Percentiles rank a stretch among this genome's conserved stretches.
Evolutionary conservation across 441 rosid genomes (phyloP).

Genomic region (Populus hybrid): DNA sequence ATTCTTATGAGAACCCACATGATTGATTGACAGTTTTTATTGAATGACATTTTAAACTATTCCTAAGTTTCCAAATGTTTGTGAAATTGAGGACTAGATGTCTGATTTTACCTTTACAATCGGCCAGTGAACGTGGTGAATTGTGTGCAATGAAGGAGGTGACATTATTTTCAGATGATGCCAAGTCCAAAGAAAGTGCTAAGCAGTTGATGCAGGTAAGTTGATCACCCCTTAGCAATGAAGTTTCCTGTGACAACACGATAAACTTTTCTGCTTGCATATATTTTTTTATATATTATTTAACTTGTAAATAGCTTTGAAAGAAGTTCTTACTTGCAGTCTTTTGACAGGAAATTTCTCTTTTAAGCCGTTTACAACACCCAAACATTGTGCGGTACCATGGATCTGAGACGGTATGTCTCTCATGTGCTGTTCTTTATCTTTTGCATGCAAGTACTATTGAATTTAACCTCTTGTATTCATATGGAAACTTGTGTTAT

Average conservation of each 20-base stretch:
- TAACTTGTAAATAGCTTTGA: no score
- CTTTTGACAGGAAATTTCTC: no score
- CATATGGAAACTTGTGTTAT: no score
- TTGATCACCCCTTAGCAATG: slow-evolving; percentile 34
- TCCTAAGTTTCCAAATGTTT: slow-evolving; percentile 1
- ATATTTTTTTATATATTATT: no score
- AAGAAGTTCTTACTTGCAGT: no score
- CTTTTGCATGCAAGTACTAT: no score
- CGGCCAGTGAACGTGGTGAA: slow-evolving; percentile 75
- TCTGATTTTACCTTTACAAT: slow-evolving; percentile 16
- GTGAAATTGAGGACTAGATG: slow-evolving; percentile 16
- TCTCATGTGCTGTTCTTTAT: no score
- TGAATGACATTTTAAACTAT: background rate
- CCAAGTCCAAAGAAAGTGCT: slow-evolving; percentile 77
- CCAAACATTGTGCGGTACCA: no score
- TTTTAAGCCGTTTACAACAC: no score
- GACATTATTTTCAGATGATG: slow-evolving; percentile 75
- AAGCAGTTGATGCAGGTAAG: slow-evolving; percentile 73
- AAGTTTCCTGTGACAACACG: background rate
- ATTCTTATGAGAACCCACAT: background rate
- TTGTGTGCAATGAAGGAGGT: slow-evolving; percentile 99
- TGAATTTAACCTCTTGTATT: no score
- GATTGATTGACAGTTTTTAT: background rate
- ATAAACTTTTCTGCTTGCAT: background rate
- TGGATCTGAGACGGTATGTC: no score